A percentile compares a stretch with the other conserved stretches of the same genome.
These are phyloP conservation scores for Agaricus sinodeliciosus DNA, from an alignment of 768 basidiomycete species.

Conservation along the genomic window DNA sequence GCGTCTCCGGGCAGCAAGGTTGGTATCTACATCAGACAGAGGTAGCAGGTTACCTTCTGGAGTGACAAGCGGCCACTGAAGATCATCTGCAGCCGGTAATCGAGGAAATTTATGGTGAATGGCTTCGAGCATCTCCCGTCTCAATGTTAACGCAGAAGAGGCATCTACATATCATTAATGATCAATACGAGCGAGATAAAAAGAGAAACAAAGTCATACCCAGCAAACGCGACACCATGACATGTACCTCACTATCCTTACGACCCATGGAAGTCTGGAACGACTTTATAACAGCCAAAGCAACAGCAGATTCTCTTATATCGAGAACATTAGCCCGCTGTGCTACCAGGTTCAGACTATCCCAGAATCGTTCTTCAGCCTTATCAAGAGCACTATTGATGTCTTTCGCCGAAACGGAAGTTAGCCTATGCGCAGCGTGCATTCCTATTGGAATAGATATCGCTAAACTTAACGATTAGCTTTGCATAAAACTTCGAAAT, in stretches of 20 bases:
- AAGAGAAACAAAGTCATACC: slow-evolving; percentile 29
- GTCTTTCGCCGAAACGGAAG: slow-evolving; percentile 45
- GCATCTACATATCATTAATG: slow-evolving; percentile 41
- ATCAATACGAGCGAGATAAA: background rate
- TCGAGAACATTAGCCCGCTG: slow-evolving; percentile 59
- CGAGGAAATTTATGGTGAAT: slow-evolving; percentile 64
- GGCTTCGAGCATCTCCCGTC: slow-evolving; percentile 80
- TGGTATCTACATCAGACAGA: slow-evolving; percentile 13
- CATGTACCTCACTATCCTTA: slow-evolving; percentile 38
- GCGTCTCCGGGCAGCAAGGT: slow-evolving; percentile 6
- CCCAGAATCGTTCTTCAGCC: slow-evolving; percentile 68
- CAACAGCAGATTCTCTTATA: slow-evolving; percentile 69
- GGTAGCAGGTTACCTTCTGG: slow-evolving; percentile 36
- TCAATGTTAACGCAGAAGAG: slow-evolving; percentile 70
- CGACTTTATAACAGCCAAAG: slow-evolving; percentile 62
- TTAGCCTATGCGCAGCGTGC: slow-evolving; percentile 32
- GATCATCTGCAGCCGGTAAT: slow-evolving; percentile 44
- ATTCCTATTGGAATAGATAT: slow-evolving; percentile 82
- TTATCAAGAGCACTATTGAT: slow-evolving; percentile 54
- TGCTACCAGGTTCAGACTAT: slow-evolving; percentile 48
- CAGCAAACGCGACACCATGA: slow-evolving; percentile 56
- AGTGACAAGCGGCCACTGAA: slow-evolving; percentile 63
- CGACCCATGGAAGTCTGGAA: slow-evolving; percentile 81
- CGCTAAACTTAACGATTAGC: slow-evolving; percentile 35
- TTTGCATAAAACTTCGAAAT: background rate